phyloP scores from a whole-genome alignment of 805 yeast genomes.

The Candida insectorum region DNA sequence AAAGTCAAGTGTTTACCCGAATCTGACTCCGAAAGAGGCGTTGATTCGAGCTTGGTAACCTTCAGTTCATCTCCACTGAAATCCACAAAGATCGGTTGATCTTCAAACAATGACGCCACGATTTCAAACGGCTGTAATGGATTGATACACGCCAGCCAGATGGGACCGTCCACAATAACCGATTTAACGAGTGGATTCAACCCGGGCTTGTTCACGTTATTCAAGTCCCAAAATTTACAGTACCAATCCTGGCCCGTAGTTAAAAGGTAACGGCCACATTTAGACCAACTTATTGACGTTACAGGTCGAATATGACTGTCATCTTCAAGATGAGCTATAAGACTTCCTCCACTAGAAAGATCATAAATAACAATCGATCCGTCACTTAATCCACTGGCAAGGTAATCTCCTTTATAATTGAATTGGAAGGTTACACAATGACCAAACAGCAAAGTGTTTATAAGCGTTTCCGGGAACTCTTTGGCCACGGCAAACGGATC shows the following conservation, averaged over 20 bases:
- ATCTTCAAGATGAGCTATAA: slow-evolving; percentile 48
- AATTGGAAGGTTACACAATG: slow-evolving; percentile 65
- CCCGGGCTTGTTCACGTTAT: slow-evolving; percentile 17
- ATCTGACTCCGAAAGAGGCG: slow-evolving; percentile 13
- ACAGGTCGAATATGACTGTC: slow-evolving; percentile 68
- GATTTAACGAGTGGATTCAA: slow-evolving; percentile 37
- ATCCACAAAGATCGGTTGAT: slow-evolving; percentile 52
- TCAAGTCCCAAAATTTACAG: slow-evolving; percentile 76
- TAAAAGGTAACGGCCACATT: slow-evolving; percentile 64
- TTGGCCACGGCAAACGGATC: slow-evolving; percentile 91
- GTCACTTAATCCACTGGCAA: slow-evolving; percentile 75
- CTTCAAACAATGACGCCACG: slow-evolving; percentile 66
- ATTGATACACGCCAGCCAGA: slow-evolving; percentile 65
- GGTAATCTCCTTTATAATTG: slow-evolving; percentile 75
- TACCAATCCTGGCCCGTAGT: slow-evolving; percentile 81
- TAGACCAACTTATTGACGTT: slow-evolving; percentile 74
- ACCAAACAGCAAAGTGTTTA: slow-evolving; percentile 64
- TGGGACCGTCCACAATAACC: slow-evolving; percentile 61
- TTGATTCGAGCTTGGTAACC: slow-evolving; percentile 17
- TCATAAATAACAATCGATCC: slow-evolving; percentile 77
- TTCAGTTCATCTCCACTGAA: slow-evolving; percentile 18
- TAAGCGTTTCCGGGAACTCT: slow-evolving; percentile 85
- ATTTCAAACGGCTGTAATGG: slow-evolving; percentile 47
- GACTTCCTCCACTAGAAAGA: slow-evolving; percentile 57
- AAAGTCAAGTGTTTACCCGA: slow-evolving; percentile 47